These are phyloP conservation scores for Pseudogymnoascus sp. DNA, from an alignment of 2,329 filamentous ascomycete genomes.

Conservation along the genomic window DNA sequence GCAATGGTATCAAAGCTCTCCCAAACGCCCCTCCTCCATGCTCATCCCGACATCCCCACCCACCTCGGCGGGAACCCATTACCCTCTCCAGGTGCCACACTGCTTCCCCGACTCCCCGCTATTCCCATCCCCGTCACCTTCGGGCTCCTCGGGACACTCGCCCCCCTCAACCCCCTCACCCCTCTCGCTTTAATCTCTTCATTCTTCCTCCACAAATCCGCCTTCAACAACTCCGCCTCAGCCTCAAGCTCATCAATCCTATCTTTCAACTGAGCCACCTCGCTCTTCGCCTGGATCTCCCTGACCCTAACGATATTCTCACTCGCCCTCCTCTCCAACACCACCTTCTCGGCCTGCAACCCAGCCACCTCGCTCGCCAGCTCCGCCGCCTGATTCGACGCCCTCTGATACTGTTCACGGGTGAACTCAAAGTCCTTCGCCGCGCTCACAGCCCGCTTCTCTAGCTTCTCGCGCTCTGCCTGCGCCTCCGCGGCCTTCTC, in stretches of 20 bases:
- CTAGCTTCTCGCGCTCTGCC: conserved; percentile 17
- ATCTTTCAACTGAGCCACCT: conserved; percentile 15
- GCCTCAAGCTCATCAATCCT: conserved; percentile 28
- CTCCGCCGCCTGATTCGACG: conserved; percentile 19
- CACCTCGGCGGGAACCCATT: background rate
- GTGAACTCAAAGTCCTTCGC: conserved; percentile 24
- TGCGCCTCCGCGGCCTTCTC: conserved; percentile 1
- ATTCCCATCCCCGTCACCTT: conserved; percentile 17
- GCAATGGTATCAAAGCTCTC: conserved; percentile 3
- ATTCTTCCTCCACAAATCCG: conserved; percentile 32
- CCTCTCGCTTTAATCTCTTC: conserved; percentile 33
- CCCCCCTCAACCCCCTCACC: conserved; percentile 26
- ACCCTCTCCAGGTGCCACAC: conserved; percentile 7
- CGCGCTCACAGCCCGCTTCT: conserved; percentile 16
- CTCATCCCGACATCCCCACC: background rate
- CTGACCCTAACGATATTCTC: conserved; percentile 23
- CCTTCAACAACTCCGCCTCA: conserved; percentile 24
- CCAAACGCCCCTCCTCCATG: background rate
- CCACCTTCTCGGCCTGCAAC: conserved; percentile 15
- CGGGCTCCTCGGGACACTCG: conserved; percentile 24
- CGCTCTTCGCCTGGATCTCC: conserved; percentile 19
- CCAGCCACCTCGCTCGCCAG: conserved; percentile 13
- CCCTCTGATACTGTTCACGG: conserved; percentile 23
- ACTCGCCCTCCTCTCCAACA: conserved; percentile 18
- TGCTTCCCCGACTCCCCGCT: conserved; percentile 20